These are phyloP conservation scores for Citrullus colocynthis DNA, from an alignment of 306 rosid species.

Conservation along the genomic window DNA sequence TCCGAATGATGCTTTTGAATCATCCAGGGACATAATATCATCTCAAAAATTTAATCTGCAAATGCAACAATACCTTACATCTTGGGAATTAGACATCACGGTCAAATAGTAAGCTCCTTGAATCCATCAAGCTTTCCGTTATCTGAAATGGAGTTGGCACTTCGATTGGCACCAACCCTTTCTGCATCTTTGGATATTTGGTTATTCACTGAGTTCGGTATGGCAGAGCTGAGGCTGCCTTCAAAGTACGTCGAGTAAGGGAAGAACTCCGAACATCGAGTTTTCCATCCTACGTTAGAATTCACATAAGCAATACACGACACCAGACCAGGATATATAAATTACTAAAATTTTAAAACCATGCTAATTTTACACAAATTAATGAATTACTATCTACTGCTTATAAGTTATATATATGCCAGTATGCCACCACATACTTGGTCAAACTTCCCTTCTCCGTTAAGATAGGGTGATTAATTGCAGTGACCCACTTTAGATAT, in stretches of 20 bases:
- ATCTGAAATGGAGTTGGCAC: conserved; percentile 28
- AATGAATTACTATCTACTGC: background rate
- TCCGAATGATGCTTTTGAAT: background rate
- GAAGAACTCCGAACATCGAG: conserved; percentile 57
- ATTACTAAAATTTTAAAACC: too few relatives aligned
- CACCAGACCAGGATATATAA: background rate
- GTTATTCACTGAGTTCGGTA: conserved; percentile 39
- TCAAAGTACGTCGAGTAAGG: conserved; percentile 68
- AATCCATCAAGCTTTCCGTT: conserved; percentile 65
- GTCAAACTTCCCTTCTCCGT: background rate
- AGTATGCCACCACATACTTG: background rate
- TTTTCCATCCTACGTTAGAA: conserved; percentile 68
- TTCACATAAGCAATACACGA: background rate
- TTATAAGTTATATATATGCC: background rate
- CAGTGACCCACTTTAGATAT: background rate
- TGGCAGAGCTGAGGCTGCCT: conserved; percentile 64
- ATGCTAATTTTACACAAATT: background rate
- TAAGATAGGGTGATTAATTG: background rate
- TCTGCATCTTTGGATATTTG: conserved; percentile 36
- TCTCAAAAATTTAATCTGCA: background rate
- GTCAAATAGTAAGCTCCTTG: conserved; percentile 41
- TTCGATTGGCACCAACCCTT: conserved; percentile 36
- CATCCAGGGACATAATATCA: background rate
- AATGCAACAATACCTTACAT: background rate
- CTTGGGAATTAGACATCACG: conserved; percentile 10